Percentiles rank a stretch among this genome's conserved stretches.
phyloP scores from a whole-genome alignment of 768 basidiomycete species.

The Suillus occidentalis region DNA sequence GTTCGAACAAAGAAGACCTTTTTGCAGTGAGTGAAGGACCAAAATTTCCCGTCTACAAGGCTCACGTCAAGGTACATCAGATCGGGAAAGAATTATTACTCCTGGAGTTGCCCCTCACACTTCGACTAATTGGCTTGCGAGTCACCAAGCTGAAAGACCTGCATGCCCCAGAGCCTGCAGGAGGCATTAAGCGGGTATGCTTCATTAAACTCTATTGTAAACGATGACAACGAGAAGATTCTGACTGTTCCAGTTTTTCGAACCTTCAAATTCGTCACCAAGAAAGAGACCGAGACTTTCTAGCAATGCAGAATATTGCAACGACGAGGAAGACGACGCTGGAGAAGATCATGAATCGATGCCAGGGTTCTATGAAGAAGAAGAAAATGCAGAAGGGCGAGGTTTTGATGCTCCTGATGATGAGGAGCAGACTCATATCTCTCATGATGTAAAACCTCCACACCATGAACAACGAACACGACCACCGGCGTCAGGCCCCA shows the following conservation, averaged over 20 bases:
- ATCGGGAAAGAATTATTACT: slow-evolving; percentile 81
- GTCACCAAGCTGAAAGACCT: slow-evolving; percentile 90
- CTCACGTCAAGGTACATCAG: slow-evolving; percentile 33
- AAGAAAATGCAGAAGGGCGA: slow-evolving; percentile 31
- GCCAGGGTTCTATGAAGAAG: slow-evolving; percentile 55
- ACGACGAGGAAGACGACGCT: slow-evolving; percentile 25
- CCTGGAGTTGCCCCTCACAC: slow-evolving; percentile 73
- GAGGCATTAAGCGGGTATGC: slow-evolving; percentile 74
- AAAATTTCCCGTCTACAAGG: slow-evolving; percentile 8
- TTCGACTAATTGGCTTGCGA: slow-evolving; percentile 86
- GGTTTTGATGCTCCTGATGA: slow-evolving; percentile 11
- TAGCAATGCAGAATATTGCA: slow-evolving; percentile 14
- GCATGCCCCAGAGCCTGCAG: slow-evolving; percentile 39
- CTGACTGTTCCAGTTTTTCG: slow-evolving; percentile 53
- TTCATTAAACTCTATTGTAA: background rate
- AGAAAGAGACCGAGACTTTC: slow-evolving; percentile 43
- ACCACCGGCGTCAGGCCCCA: slow-evolving; percentile 27
- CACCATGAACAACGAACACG: slow-evolving; percentile 14
- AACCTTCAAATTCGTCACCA: slow-evolving; percentile 35
- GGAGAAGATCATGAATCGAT: slow-evolving; percentile 37
- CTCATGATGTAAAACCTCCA: slow-evolving; percentile 16
- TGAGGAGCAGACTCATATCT: slow-evolving; percentile 10
- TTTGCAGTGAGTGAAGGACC: slow-evolving; percentile 53
- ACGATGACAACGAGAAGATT: background rate
- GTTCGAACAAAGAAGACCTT: slow-evolving; percentile 71